Percentiles rank a stretch among this genome's conserved stretches.
Conservation (phyloP, 495 filamentous ascomycete species). For the Schizothecium vesticola region DNA sequence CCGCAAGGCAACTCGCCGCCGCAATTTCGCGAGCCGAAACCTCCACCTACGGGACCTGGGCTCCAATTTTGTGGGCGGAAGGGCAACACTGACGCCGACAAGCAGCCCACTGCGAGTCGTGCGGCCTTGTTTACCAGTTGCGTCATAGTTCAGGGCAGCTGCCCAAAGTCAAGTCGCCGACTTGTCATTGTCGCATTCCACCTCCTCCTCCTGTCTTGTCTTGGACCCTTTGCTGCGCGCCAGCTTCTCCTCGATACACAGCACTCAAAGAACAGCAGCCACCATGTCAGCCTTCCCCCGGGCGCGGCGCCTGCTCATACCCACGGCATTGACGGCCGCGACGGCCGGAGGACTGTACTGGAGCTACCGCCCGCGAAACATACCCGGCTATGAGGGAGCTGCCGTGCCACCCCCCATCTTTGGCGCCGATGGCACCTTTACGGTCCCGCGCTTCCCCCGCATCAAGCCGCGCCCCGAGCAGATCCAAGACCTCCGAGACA, state of each 20-base stretch:
- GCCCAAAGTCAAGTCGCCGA: background rate
- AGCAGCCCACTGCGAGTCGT: background rate
- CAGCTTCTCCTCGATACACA: background rate
- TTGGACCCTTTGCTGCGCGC: background rate
- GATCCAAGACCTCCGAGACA: conserved; percentile 53
- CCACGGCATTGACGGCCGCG: conserved; percentile 33
- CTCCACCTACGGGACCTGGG: background rate
- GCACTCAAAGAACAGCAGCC: background rate
- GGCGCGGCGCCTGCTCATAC: conserved; percentile 35
- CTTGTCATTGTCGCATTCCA: background rate
- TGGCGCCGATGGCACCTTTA: conserved; percentile 68
- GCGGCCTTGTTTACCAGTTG: background rate
- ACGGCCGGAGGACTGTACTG: conserved; percentile 62
- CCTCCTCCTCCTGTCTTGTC: background rate
- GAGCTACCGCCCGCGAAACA: conserved; percentile 76
- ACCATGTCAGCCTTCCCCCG: conserved; percentile 25
- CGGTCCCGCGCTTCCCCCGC: conserved; percentile 72
- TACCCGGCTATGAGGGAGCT: conserved; percentile 75
- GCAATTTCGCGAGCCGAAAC: background rate
- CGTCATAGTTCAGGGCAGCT: background rate
- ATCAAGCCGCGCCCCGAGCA: conserved; percentile 67
- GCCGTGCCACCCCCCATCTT: conserved; percentile 78
- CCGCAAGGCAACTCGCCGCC: background rate
- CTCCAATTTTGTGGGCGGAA: background rate
- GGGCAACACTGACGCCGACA: background rate